A percentile compares a stretch with the other conserved stretches of the same genome.
Evolutionary conservation across 202 grass and related monocot genomes (phyloP).

Genomic region (Setaria italica): DNA sequence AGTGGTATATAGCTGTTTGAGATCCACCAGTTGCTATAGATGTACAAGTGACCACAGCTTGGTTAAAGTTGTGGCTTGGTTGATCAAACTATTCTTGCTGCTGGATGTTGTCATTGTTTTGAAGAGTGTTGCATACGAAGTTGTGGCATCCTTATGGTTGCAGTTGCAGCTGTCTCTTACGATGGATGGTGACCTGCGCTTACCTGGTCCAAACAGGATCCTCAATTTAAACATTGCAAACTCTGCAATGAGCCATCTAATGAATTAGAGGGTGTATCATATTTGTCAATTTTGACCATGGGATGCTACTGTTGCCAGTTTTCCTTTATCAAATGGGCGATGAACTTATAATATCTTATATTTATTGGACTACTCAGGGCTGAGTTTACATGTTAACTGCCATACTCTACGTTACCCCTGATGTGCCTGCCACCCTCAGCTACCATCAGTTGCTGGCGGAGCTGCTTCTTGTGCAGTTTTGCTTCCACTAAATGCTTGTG

Average conservation of each 20-base stretch:
- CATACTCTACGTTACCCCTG: neutral
- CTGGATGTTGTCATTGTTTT: neutral
- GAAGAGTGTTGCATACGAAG: neutral
- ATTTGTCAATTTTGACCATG: neutral
- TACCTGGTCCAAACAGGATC: neutral
- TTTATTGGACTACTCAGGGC: neutral
- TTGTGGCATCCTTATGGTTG: constrained; percentile 5
- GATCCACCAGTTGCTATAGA: neutral
- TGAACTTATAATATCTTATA: neutral
- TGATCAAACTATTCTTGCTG: neutral
- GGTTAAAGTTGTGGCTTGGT: constrained; percentile 6
- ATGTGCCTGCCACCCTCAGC: neutral
- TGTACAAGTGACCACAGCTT: neutral
- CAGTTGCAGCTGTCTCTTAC: neutral
- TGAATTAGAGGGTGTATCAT: neutral
- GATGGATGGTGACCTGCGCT: neutral
- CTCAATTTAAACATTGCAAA: neutral
- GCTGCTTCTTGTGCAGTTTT: constrained; percentile 2
- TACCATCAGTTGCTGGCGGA: neutral
- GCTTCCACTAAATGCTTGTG: constrained; percentile 4
- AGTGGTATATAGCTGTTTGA: neutral
- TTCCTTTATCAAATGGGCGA: neutral
- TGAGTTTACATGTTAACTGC: constrained; percentile 21
- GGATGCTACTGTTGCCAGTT: neutral
- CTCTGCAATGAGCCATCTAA: neutral